Conservation (phyloP, 331 rosid genomes). For the Dryas integrifolia region DNA sequence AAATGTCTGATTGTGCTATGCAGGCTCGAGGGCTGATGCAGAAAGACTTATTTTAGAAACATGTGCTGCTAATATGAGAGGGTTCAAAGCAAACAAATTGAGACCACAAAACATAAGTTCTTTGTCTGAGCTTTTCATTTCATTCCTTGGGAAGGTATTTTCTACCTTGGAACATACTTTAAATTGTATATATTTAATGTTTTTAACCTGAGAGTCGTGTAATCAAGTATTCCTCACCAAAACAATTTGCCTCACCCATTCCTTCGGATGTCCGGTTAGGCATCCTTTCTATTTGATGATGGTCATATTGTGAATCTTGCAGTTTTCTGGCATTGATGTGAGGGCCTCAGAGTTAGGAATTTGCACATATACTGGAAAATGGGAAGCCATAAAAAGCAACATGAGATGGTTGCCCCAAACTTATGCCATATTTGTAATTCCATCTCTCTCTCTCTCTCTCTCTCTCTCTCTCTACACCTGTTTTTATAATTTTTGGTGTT, state of each 20-base stretch:
- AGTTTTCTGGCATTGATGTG: conserved; percentile 56
- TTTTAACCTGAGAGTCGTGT: background rate
- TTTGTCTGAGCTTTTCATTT: conserved; percentile 67
- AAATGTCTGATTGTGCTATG: conserved; percentile 17
- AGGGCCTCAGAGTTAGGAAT: conserved; percentile 57
- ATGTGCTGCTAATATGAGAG: conserved; percentile 49
- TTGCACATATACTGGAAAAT: conserved; percentile 58
- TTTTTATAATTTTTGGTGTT: background rate
- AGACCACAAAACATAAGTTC: conserved; percentile 56
- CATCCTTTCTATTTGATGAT: background rate
- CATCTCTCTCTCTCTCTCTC: conserved; percentile 5
- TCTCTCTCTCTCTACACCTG: background rate
- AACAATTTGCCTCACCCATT: background rate
- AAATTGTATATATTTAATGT: background rate
- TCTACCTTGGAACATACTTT: background rate
- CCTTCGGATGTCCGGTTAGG: background rate
- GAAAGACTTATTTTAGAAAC: conserved; percentile 55
- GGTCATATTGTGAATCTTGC: conserved; percentile 35
- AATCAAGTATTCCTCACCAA: background rate
- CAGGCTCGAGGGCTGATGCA: conserved; percentile 70
- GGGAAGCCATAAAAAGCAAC: conserved; percentile 54
- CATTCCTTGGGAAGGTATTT: conserved; percentile 65
- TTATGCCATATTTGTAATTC: conserved; percentile 58
- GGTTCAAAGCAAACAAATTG: conserved; percentile 32
- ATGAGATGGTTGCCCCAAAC: conserved; percentile 88